Percentiles rank a stretch among this genome's conserved stretches.
Conservation (phyloP, 306 rosid species). For the Datisca glomerata region DNA sequence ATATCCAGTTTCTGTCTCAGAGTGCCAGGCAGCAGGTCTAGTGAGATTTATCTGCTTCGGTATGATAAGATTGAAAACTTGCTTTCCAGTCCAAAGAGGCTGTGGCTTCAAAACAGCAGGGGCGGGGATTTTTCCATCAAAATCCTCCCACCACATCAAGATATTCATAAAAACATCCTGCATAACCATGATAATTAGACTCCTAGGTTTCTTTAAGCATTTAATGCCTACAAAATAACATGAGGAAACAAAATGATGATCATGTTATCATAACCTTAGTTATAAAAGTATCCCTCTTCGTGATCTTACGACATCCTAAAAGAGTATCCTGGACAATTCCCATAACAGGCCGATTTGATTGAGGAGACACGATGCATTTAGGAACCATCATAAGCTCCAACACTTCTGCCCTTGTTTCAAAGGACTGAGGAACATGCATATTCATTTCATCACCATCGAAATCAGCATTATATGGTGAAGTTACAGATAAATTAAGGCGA, state of each 20-base stretch:
- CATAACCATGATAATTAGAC: constrained; percentile 16
- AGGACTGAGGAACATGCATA: constrained; percentile 99
- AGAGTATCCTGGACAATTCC: constrained; percentile 96
- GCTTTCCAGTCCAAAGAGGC: constrained; percentile 98
- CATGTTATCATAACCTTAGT: constrained; percentile 45
- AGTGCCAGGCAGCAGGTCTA: constrained; percentile 87
- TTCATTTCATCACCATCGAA: constrained; percentile 99
- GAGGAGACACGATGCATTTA: constrained; percentile 97
- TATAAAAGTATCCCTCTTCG: constrained; percentile 92
- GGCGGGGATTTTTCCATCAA: constrained; percentile 93
- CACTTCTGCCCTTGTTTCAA: constrained; percentile 99
- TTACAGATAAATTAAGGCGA: constrained; percentile 83
- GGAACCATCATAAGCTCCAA: constrained; percentile 99
- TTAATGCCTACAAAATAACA: not conserved
- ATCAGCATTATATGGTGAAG: constrained; percentile 97
- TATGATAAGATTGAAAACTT: constrained; percentile 93
- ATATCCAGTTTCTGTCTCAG: constrained; percentile 58
- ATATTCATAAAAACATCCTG: constrained; percentile 99
- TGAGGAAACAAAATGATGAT: not conserved
- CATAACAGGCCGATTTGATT: constrained; percentile 93
- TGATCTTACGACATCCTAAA: constrained; percentile 88
- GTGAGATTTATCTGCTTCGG: constrained; percentile 87
- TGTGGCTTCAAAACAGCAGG: constrained; percentile 93
- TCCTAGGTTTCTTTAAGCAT: constrained; percentile 9
- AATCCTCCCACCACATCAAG: constrained; percentile 99